Evolutionary conservation across 2,329 filamentous ascomycete species (phyloP), one percentile per base, ranked within the genome.

Genomic region (Fusarium sp.): DNA sequence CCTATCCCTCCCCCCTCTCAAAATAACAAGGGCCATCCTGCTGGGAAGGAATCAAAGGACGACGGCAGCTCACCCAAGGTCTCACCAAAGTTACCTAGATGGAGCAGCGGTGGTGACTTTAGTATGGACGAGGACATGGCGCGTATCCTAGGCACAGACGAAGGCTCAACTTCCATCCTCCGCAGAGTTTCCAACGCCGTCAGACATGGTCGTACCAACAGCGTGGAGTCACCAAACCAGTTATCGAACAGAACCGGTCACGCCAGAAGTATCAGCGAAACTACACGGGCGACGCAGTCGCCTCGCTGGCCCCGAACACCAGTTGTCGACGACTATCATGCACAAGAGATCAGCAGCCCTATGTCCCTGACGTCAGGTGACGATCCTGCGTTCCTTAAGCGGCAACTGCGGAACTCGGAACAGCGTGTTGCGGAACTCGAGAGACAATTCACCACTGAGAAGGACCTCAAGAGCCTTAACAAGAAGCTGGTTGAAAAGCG

Each of bases 71-170:
- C 80, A 66, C 83, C 80, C 70, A 88, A 89, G 72, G 80, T 81
- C 41, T 93, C 91, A 13, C 90, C 92, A 13, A 90, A 90, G 75
- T 83, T 93, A 69, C 89, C 92, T 71, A 87, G 91, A 76, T 93
- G 89, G 89, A 97, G 92, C 80, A 87, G 89, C 45, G 93, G 93
- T 56, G 93, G 91, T 59, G 94, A 97, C 72, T 96, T 98, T 77
- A 96, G 92, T 65, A 90, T 97, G 91, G 95, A 98, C 72, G 95
- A 98, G 80, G 96, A 98, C 78, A 94, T 98, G 89, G 92, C 93
- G 58, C 91, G 95, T 62, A 95, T 98, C 63, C 85, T 97, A 65
- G 92, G 90, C 42, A 91, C 89, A 23, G 93, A 95, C 66, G 93
- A 94, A 78, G 86, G 87, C 45, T 91, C 90, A 35, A 91, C 93